Percentiles rank a stretch among this genome's conserved stretches.
Conservation (phyloP, 2,329 filamentous ascomycete species). For the Diaporthe destruens region DNA sequence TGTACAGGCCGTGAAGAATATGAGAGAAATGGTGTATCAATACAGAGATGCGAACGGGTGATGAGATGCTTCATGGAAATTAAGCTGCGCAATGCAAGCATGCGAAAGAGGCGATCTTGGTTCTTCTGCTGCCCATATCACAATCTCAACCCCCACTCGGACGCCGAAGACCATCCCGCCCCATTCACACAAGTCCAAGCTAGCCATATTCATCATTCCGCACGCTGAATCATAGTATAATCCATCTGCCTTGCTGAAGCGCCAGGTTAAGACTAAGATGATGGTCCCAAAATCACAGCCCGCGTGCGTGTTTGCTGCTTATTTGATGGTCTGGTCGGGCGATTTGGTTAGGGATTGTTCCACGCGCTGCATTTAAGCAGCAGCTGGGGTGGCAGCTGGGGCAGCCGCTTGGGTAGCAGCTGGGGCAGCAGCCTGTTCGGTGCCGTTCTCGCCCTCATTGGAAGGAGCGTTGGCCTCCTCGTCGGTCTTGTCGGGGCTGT, state of each 20-base stretch:
- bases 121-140: slow-evolving; percentile 49
- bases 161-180: slow-evolving; percentile 40
- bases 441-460: slow-evolving; percentile 56
- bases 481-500: slow-evolving; percentile 95
- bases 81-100: slow-evolving; percentile 47
- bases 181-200: slow-evolving; percentile 37
- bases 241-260: slow-evolving; percentile 35
- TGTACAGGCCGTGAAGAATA: slow-evolving; percentile 52
- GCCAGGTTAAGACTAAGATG: slow-evolving; percentile 42
- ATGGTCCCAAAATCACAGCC: slow-evolving; percentile 33
- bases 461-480: slow-evolving; percentile 79
- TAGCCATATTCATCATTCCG: slow-evolving; percentile 44
- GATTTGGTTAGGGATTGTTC: slow-evolving; percentile 11
- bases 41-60: slow-evolving; percentile 46
- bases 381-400: slow-evolving; percentile 48
- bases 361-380: slow-evolving; percentile 49
- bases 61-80: slow-evolving; percentile 45
- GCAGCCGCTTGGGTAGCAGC: slow-evolving; percentile 39
- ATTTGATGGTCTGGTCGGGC: slow-evolving; percentile 29
- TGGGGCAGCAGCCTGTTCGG: slow-evolving; percentile 51
- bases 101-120: slow-evolving; percentile 50
- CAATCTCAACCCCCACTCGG: slow-evolving; percentile 40
- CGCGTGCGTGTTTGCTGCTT: slow-evolving; percentile 25
- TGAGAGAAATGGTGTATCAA: slow-evolving; percentile 52
- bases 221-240: slow-evolving; percentile 45